Base-by-base conservation (phyloP, 495 filamentous ascomycete species). In the Beverwykella pulmonaria region DNA sequence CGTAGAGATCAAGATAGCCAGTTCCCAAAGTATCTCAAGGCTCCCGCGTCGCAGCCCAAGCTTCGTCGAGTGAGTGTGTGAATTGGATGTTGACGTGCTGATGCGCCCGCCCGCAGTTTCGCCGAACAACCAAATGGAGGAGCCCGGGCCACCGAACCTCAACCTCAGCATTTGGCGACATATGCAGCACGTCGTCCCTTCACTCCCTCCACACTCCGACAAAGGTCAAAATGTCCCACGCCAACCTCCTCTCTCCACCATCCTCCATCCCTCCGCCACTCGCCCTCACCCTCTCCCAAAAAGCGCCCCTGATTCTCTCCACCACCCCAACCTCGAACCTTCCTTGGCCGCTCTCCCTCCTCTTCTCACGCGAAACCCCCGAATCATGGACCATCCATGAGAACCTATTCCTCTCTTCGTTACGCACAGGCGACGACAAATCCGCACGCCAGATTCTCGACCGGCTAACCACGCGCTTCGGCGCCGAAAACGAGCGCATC, bases 301-400 rank as follows among this genome's bases (percentile, higher is more conserved):
- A 92, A 78, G 90, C 93, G 59, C 87, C 90, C 0, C 67, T 74
- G 26, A 81, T 94, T 65, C 83, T 96, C 53, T 78, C 79, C 55
- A 80, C 75, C 48, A 76, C 82, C 29, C 75, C 79, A 17, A 75
- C 80, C 2, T 83, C 82, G 58, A 74, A 82, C 2, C 67, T 88
- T 22, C 77, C 77, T 10, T 78, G 72, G 61, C 68, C 78, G 71
- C 48, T 84, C 81, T 67, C 65, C 83, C 55, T 84, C 82, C 72
- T 81, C 82, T 47, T 74, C 65, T 58, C 81, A n/a, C 68, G 81
- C 32, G 92, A 96, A 71, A 86, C 87, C 0, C 82, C 88, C 44
- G 91, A 93, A 63, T 79, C 87, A 73, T 98, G 92, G 90, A 80
- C 82, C 2, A 81, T 78, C n/a, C 88, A 92, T 73, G 94, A 98